These are phyloP conservation scores for Isabelozyma heimii DNA, from an alignment of 805 yeast genomes.

Conservation along the genomic window DNA sequence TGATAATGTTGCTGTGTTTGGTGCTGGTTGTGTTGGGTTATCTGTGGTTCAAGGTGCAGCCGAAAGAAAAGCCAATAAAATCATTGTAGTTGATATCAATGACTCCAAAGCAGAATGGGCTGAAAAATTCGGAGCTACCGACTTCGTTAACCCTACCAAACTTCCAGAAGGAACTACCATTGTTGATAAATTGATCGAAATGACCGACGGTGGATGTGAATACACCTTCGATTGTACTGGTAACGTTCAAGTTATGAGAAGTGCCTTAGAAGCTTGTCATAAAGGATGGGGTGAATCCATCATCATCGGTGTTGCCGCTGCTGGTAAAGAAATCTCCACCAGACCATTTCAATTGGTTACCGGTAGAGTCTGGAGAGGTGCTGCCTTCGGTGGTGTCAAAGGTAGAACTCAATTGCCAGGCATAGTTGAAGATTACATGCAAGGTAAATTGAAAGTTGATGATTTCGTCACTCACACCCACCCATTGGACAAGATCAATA, in stretches of 20 bases:
- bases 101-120: constrained; percentile 86
- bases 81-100: constrained; percentile 85
- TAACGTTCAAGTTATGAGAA: constrained; percentile 90
- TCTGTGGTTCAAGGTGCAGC: constrained; percentile 95
- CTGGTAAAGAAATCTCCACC: constrained; percentile 94
- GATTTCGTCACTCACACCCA: constrained; percentile 94
- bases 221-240: constrained; percentile 98
- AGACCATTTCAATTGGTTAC: constrained; percentile 99
- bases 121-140: constrained; percentile 88
- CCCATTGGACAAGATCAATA: constrained; percentile 71
- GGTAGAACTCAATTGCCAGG: constrained; percentile 95
- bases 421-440: constrained; percentile 79
- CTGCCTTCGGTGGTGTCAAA: constrained; percentile 99
- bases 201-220: constrained; percentile 97
- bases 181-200: constrained; percentile 78
- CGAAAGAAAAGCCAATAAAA: constrained; percentile 73
- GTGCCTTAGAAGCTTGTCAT: constrained; percentile 95
- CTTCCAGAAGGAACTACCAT: constrained; percentile 71
- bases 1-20: constrained; percentile 93
- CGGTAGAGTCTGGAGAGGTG: constrained; percentile 98
- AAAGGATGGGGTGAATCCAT: constrained; percentile 99
- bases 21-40: constrained; percentile 97
- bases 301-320: constrained; percentile 97
- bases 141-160: constrained; percentile 82
- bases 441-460: constrained; percentile 82